Conservation (phyloP, 2,329 filamentous ascomycete species). For the Colletotrichum melonis region DNA sequence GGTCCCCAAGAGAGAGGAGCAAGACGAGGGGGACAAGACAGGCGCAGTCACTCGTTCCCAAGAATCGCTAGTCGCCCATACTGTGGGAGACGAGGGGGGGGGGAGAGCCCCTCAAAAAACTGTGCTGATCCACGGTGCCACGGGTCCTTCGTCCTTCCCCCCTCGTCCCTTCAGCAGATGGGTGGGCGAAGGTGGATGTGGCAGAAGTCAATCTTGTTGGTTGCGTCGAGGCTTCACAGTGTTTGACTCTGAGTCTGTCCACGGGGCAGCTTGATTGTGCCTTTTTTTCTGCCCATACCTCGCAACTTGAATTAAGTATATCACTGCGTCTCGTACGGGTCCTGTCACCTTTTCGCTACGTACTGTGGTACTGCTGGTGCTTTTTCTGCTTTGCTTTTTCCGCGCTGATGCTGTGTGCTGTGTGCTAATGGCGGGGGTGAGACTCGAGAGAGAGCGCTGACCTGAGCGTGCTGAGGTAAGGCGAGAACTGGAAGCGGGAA, state of each 20-base stretch:
- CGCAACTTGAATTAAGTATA: not conserved
- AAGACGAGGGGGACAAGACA: not conserved
- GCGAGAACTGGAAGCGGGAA: too few relatives aligned
- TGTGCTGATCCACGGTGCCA: conserved; percentile 32
- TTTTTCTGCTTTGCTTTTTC: not conserved
- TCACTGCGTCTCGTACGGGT: not conserved
- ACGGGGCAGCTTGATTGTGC: not conserved
- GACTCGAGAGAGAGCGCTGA: not conserved
- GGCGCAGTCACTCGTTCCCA: not conserved
- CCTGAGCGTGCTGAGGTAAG: not conserved
- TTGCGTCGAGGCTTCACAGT: not conserved
- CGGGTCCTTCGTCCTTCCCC: conserved; percentile 31
- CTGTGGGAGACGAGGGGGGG: not conserved
- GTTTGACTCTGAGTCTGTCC: not conserved
- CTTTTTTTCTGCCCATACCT: not conserved
- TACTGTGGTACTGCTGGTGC: conserved; percentile 28
- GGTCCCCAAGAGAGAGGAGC: not conserved
- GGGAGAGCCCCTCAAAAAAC: conserved; percentile 20
- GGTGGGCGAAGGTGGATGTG: not conserved
- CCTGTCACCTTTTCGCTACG: conserved; percentile 5
- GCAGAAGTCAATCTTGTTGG: not conserved
- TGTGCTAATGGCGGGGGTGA: not conserved
- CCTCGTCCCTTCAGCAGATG: conserved; percentile 15
- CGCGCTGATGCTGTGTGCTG: not conserved
- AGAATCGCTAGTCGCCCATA: not conserved